Evolutionary conservation across 2,329 filamentous ascomycete species (phyloP), one percentile per base, ranked within the genome.

Genomic region (Phialophora expanda): DNA sequence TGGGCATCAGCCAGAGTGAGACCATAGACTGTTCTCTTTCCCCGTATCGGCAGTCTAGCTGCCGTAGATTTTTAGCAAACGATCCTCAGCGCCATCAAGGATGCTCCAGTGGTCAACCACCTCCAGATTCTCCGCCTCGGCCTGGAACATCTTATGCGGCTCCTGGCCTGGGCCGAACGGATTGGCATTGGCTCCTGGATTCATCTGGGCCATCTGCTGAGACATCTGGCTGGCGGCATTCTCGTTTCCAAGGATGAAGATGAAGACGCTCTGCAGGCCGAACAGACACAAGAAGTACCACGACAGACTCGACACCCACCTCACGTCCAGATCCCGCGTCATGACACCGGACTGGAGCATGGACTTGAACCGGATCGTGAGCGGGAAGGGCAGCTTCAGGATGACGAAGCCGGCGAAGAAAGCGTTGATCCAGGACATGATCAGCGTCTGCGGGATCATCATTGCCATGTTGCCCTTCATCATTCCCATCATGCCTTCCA

Each of bases 401-500:
- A 99, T 97, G 56, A 99, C 95, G 76, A 97, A 99, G 34, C 95
- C 95, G 60, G 92, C 96, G 75, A 99, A 99, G 77, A 98, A 99
- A 0, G 95, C 93, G 81, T 99, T 99, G 78, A 99, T 98, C 95
- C 95, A 99, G 71, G 94, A 95, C 95, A 99, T 99, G 73, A 99
- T 99, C 76, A 99, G 81, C 5, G 93, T 98, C 80, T 99, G 97
- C 56, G 95, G 95, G 65, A 99, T 92, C 83, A 99, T 98, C 95
- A 98, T 99, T 70, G 95, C 94, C 91, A 99, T 97, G 77, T 99
- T 97, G 65, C 93, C 93, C 86, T 99, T 99, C 92, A 99, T 96
- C 92, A 97, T 97, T 72, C 95, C 94, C 95, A 99, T 99, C 95
- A 99, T 99, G 72, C 93, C 94, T 76, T 99, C 96, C 95, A 99